phyloP scores from a whole-genome alignment of 768 basidiomycete genomes.

The Sutorius australiensis region DNA sequence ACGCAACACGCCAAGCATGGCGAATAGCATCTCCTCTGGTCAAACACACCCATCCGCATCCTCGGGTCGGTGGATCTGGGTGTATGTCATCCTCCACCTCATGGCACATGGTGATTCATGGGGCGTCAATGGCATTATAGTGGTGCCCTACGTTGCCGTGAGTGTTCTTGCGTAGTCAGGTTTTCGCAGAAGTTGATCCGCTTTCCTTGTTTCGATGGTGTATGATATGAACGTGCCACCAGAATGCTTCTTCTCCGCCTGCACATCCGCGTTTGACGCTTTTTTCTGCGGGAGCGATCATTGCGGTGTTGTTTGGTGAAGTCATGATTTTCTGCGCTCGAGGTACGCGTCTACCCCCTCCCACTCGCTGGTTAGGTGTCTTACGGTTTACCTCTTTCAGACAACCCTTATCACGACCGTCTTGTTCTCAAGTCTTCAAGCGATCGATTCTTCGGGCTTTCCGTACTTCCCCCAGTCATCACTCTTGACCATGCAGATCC shows the following conservation, averaged over 20 bases:
- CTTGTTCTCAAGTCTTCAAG: slow-evolving; percentile 66
- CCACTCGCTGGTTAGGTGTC: not conserved
- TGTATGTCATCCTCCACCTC: slow-evolving; percentile 60
- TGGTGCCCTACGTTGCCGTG: slow-evolving; percentile 76
- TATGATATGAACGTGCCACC: not conserved
- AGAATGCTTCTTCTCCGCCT: slow-evolving; percentile 68
- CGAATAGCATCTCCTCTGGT: too few relatives aligned
- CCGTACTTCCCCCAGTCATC: slow-evolving; percentile 36
- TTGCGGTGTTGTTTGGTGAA: slow-evolving; percentile 71
- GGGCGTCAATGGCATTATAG: slow-evolving; percentile 38
- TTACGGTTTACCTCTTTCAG: slow-evolving; percentile 33
- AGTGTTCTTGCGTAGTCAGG: slow-evolving; percentile 23
- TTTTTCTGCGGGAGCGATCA: slow-evolving; percentile 51
- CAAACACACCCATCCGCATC: too few relatives aligned
- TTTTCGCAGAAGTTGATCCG: not conserved
- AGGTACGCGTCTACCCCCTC: slow-evolving; percentile 47
- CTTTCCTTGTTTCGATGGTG: not conserved
- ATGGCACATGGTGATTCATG: slow-evolving; percentile 25
- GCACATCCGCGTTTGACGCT: slow-evolving; percentile 68
- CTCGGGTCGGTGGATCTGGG: too few relatives aligned
- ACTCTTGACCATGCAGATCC: slow-evolving; percentile 19
- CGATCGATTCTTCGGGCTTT: slow-evolving; percentile 70
- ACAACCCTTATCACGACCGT: slow-evolving; percentile 67
- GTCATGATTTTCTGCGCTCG: slow-evolving; percentile 68
- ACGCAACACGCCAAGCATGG: too few relatives aligned